Percentiles rank a stretch among this genome's conserved stretches.
Conservation (phyloP, 2,329 filamentous ascomycete species). For the Fusarium ambrosium region DNA sequence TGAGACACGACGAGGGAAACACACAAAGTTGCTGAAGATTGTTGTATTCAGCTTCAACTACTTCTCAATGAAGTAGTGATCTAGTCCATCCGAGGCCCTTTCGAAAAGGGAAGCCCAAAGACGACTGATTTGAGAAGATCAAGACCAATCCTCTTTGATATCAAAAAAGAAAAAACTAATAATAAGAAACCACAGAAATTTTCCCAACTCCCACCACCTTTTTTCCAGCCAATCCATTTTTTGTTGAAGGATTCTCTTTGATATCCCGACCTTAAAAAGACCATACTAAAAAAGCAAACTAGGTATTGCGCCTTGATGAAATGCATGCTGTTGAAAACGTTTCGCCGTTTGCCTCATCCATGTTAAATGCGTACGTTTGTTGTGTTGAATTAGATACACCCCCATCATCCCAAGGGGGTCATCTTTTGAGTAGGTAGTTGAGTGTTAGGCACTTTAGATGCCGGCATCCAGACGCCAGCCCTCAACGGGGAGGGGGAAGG, state of each 20-base stretch:
- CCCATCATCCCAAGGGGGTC: constrained; percentile 25
- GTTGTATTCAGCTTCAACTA: constrained; percentile 30
- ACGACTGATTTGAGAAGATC: constrained; percentile 22
- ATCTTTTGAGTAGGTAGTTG: constrained; percentile 14
- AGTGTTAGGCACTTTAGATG: constrained; percentile 58
- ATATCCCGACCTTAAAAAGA: constrained; percentile 41
- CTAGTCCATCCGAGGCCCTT: constrained; percentile 5
- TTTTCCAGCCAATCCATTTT: constrained; percentile 41
- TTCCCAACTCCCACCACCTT: constrained; percentile 46
- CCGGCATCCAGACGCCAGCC: constrained; percentile 75
- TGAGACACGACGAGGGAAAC: no score
- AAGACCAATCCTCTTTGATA: constrained; percentile 36
- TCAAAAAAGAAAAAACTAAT: constrained; percentile 5
- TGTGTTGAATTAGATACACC: constrained; percentile 28
- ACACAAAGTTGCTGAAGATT: constrained; percentile 14
- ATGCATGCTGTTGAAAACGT: constrained; percentile 51
- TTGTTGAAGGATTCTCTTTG: constrained; percentile 45
- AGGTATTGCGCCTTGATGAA: constrained; percentile 50
- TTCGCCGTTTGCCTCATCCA: constrained; percentile 51
- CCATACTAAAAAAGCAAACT: constrained; percentile 41
- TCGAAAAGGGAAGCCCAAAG: constrained; percentile 1
- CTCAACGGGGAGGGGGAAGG: constrained; percentile 93
- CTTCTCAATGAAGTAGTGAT: constrained; percentile 8
- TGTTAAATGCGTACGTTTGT: constrained; percentile 44
- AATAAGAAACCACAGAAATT: constrained; percentile 7